A percentile compares a stretch with the other conserved stretches of the same genome.
phyloP scores from a whole-genome alignment of 305 asterid species.

The Fraxinus albicans region DNA sequence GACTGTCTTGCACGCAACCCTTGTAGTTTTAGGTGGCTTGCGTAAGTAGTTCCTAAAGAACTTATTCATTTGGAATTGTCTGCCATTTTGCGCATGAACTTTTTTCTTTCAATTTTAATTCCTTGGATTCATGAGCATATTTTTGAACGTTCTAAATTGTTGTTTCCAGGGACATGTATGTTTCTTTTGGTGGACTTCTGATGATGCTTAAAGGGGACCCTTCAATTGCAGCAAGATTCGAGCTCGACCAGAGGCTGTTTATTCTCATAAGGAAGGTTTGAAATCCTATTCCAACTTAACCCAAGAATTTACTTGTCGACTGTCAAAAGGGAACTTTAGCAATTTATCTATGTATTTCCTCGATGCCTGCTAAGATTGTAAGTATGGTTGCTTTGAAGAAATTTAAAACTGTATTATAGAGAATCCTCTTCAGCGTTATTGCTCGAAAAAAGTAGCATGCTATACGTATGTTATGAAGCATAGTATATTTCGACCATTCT shows the following conservation, averaged over 20 bases:
- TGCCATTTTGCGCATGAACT: no score
- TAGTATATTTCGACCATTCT: neutral
- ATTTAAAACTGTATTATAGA: neutral
- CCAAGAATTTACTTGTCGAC: neutral
- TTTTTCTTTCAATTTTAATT: no score
- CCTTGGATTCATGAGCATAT: no score
- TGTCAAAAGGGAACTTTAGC: neutral
- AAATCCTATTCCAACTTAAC: neutral
- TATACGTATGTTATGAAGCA: neutral
- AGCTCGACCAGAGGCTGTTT: constrained; percentile 83
- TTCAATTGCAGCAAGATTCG: constrained; percentile 74
- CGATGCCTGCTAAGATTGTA: neutral
- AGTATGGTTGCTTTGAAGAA: neutral
- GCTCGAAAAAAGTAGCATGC: neutral
- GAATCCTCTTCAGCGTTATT: neutral
- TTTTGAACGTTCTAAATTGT: neutral
- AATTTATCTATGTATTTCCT: neutral
- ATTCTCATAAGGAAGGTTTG: constrained; percentile 77
- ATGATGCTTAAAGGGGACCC: constrained; percentile 89
- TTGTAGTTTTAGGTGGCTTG: no score
- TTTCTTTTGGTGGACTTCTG: constrained; percentile 88
- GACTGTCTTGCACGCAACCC: no score
- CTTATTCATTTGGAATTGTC: no score
- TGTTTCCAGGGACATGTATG: constrained; percentile 65
- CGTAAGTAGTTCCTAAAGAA: no score